These are phyloP conservation scores for Pigoraptor vietnamica DNA, from an alignment of 78 protist genomes.

Conservation along the genomic window DNA sequence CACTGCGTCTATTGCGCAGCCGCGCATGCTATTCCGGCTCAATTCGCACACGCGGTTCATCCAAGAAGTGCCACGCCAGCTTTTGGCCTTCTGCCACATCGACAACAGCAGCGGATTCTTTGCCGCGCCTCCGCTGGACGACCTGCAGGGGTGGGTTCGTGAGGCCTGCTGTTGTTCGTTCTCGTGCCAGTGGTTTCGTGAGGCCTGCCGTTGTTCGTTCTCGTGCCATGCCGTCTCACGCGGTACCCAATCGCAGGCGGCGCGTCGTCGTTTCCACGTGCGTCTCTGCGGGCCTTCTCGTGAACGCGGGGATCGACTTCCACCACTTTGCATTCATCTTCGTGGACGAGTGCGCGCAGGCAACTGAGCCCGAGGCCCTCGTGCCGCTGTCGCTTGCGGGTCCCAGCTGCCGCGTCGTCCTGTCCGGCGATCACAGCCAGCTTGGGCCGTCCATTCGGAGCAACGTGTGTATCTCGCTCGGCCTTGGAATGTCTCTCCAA, in stretches of 20 bases:
- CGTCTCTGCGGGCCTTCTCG: not conserved
- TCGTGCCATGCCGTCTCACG: too few relatives aligned
- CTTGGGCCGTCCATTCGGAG: constrained; percentile 26
- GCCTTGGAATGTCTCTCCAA: constrained; percentile 6
- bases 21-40: not conserved
- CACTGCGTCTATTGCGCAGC: too few relatives aligned
- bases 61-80: not conserved
- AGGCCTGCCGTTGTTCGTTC: too few relatives aligned
- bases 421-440: constrained; percentile 35
- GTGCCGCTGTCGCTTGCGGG: not conserved
- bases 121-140: too few relatives aligned
- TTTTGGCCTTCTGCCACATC: not conserved
- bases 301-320: not conserved
- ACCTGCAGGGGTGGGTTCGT: too few relatives aligned
- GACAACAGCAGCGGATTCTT: not conserved
- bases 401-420: not conserved
- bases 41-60: not conserved
- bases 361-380: constrained; percentile 17
- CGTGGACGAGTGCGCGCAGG: constrained; percentile 18
- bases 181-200: too few relatives aligned
- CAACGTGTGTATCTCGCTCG: not conserved
- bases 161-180: too few relatives aligned
- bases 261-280: constrained; percentile 19
- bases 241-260: too few relatives aligned
- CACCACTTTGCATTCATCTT: not conserved